phyloP scores from a whole-genome alignment of 2,329 filamentous ascomycete species.

The Talaromyces funiculosus region DNA sequence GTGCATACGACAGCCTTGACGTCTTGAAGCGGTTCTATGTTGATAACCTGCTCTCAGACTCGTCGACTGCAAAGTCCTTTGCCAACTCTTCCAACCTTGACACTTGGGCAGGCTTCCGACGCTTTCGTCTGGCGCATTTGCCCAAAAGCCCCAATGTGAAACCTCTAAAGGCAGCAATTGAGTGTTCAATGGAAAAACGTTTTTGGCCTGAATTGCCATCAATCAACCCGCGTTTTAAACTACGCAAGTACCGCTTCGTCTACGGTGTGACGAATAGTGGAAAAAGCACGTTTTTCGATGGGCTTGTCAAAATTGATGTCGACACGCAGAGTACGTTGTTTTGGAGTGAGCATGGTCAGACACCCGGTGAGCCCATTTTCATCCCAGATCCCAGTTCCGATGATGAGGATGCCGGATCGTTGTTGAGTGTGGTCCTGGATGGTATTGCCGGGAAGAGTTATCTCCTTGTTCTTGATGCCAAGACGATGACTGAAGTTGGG shows the following conservation, averaged over 20 bases:
- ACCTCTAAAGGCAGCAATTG: conserved; percentile 9
- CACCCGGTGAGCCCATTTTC: conserved; percentile 52
- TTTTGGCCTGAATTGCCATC: conserved; percentile 44
- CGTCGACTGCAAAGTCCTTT: conserved; percentile 36
- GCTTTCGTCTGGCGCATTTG: conserved; percentile 36
- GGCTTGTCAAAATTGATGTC: conserved; percentile 50
- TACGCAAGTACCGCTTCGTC: conserved; percentile 44
- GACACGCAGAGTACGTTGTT: conserved; percentile 33
- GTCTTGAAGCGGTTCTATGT: conserved; percentile 65
- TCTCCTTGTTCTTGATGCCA: conserved; percentile 48
- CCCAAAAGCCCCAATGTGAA: conserved; percentile 21
- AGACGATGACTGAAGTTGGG: conserved; percentile 45
- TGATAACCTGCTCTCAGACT: conserved; percentile 58
- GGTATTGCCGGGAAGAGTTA: conserved; percentile 48
- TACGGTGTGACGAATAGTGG: conserved; percentile 45
- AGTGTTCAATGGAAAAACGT: neutral
- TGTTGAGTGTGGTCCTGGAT: conserved; percentile 51
- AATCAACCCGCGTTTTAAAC: conserved; percentile 44
- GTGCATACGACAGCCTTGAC: conserved; percentile 59
- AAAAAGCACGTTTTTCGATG: conserved; percentile 47
- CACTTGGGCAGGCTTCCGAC: conserved; percentile 19
- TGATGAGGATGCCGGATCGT: conserved; percentile 49
- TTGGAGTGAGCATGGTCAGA: conserved; percentile 48
- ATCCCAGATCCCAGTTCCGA: conserved; percentile 23
- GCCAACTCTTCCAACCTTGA: neutral